A percentile compares a stretch with the other conserved stretches of the same genome.
Evolutionary conservation across 164 flowering plant genomes (phyloP).

Genomic region (Aristolochia contorta): DNA sequence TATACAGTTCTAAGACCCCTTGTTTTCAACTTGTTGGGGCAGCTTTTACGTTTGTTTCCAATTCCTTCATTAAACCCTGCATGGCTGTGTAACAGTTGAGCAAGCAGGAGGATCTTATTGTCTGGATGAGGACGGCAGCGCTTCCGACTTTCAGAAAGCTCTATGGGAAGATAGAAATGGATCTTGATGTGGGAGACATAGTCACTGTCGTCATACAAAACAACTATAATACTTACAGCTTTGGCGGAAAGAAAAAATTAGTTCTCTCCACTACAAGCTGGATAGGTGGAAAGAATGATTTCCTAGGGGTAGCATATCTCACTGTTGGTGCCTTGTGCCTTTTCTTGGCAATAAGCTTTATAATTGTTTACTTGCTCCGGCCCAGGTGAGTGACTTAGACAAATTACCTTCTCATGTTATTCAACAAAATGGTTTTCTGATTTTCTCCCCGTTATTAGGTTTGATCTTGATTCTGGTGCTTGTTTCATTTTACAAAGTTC

Average conservation of each 20-base stretch:
- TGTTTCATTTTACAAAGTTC: too few relatives aligned
- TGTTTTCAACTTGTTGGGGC: not conserved
- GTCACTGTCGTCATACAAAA: constrained; percentile 50
- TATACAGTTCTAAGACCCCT: not conserved
- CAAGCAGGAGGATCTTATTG: constrained; percentile 83
- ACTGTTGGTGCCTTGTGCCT: constrained; percentile 64
- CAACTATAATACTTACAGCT: constrained; percentile 77
- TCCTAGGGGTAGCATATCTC: constrained; percentile 69
- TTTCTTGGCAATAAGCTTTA: constrained; percentile 52
- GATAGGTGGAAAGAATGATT: constrained; percentile 86
- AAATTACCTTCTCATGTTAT: too few relatives aligned
- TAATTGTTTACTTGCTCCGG: constrained; percentile 43
- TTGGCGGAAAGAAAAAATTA: constrained; percentile 55
- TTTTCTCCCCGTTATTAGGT: too few relatives aligned
- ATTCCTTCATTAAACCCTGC: not conserved
- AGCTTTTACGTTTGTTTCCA: too few relatives aligned
- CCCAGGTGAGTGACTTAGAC: constrained; percentile 51
- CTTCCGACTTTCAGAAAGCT: constrained; percentile 79
- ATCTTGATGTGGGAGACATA: constrained; percentile 42
- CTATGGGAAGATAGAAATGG: constrained; percentile 66
- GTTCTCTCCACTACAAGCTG: constrained; percentile 16
- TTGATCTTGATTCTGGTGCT: too few relatives aligned
- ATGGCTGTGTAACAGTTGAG: constrained; percentile 43
- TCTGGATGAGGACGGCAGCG: constrained; percentile 98
- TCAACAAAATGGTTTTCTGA: too few relatives aligned